Conservation (phyloP, 495 filamentous ascomycete genomes). For the Pyronema domesticum region DNA sequence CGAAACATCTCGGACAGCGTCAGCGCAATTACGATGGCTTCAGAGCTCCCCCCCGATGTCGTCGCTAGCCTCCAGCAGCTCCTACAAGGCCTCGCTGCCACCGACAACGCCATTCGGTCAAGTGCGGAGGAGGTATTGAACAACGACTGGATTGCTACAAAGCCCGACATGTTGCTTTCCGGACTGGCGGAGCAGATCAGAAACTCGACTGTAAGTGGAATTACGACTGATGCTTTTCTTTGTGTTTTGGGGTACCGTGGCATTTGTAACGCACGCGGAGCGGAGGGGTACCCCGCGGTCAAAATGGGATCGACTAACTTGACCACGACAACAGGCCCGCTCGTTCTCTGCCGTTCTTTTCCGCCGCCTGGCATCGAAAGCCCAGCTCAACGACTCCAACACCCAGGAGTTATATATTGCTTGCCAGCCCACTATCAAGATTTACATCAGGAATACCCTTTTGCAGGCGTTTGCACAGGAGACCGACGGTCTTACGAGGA, state of each 20-base stretch:
- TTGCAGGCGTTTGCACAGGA: conserved; percentile 59
- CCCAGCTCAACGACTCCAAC: conserved; percentile 52
- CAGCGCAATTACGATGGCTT: conserved; percentile 45
- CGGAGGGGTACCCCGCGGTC: background rate
- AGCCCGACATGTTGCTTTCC: conserved; percentile 77
- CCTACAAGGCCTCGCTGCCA: conserved; percentile 66
- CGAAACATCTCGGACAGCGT: background rate
- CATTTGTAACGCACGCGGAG: conserved; percentile 1
- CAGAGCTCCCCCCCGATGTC: conserved; percentile 52
- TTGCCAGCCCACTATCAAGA: conserved; percentile 47
- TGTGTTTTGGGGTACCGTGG: background rate
- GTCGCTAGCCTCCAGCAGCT: conserved; percentile 69
- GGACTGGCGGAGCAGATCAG: conserved; percentile 84
- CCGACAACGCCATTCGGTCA: conserved; percentile 69
- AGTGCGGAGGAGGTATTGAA: conserved; percentile 80
- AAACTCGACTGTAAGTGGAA: conserved; percentile 44
- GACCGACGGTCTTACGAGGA: conserved; percentile 50
- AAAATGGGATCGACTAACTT: background rate
- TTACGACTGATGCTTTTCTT: background rate
- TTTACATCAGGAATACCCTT: conserved; percentile 63
- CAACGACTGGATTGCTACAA: conserved; percentile 64
- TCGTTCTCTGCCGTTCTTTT: conserved; percentile 90
- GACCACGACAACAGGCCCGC: conserved; percentile 41
- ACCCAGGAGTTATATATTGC: conserved; percentile 71
- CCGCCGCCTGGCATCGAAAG: conserved; percentile 75